phyloP scores from a whole-genome alignment of 139 green algal genomes.

The Ettlia oleoabundans region DNA sequence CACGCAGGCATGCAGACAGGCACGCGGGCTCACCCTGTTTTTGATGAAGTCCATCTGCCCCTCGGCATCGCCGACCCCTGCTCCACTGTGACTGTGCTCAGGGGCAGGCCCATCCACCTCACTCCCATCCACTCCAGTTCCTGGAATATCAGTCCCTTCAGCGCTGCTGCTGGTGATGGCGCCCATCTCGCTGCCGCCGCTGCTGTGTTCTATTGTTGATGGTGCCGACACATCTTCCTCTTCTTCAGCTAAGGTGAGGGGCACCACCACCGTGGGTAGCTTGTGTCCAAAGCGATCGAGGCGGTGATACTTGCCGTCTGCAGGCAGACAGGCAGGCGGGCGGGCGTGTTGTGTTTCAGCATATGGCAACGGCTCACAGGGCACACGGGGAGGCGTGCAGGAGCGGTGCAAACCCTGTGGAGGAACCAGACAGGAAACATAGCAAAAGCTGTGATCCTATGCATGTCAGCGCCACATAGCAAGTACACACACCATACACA shows the following conservation, averaged over 20 bases:
- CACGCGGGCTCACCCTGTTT: conserved; percentile 26
- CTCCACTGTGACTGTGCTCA: background rate
- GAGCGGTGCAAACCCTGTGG: too few species aligned
- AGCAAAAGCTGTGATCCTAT: too few species aligned
- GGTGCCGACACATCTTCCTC: too few species aligned
- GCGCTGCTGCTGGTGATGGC: background rate
- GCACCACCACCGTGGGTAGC: conserved; percentile 39
- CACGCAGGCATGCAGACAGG: too few species aligned
- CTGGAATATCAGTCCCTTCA: background rate
- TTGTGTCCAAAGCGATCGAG: conserved; percentile 67
- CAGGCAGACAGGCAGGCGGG: background rate
- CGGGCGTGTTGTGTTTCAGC: background rate
- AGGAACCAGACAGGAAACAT: too few species aligned
- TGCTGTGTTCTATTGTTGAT: too few species aligned
- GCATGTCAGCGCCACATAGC: too few species aligned
- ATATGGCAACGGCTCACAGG: too few species aligned
- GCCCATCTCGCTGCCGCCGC: too few species aligned
- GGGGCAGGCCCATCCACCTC: background rate
- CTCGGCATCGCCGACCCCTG: background rate
- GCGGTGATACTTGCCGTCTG: conserved; percentile 64
- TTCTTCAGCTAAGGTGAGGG: conserved; percentile 17
- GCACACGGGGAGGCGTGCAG: too few species aligned
- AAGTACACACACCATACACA: too few species aligned
- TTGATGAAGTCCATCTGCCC: conserved; percentile 36
- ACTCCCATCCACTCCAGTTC: too few species aligned